Evolutionary conservation across 306 rosid species (phyloP).

Genomic region (Cicer judaicum): DNA sequence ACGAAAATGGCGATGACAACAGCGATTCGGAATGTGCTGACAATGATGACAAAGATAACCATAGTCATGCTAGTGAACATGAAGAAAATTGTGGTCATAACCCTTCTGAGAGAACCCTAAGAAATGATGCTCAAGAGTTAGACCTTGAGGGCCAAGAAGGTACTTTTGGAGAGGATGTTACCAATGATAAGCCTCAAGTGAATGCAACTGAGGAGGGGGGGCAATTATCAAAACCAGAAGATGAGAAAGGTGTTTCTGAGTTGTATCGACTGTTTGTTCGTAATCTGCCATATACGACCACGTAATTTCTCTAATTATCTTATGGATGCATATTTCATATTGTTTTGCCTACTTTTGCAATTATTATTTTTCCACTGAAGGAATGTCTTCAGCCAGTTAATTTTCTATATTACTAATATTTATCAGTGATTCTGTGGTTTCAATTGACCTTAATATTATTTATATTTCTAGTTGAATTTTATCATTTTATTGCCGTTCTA

Average conservation of each 20-base stretch:
- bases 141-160: conserved; percentile 42
- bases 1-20: conserved; percentile 43
- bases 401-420: conserved; percentile 15
- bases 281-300: conserved; percentile 83
- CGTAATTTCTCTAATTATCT: conserved; percentile 49
- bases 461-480: conserved; percentile 14
- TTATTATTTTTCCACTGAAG: conserved; percentile 9
- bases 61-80: conserved; percentile 25
- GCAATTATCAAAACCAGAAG: conserved; percentile 48
- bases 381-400: conserved; percentile 25
- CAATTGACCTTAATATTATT: conserved; percentile 18
- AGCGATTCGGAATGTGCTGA: conserved; percentile 57
- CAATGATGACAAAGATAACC: conserved; percentile 43
- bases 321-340: conserved; percentile 8
- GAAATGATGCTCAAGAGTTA: conserved; percentile 41
- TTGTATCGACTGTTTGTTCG: conserved; percentile 80
- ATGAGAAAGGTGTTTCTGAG: conserved; percentile 60
- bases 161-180: conserved; percentile 35
- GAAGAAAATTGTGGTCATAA: conserved; percentile 35
- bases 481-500: conserved; percentile 31
- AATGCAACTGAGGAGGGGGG: conserved; percentile 43
- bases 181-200: conserved; percentile 41
- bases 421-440: conserved; percentile 17
- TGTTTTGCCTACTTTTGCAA: conserved; percentile 10
- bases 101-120: conserved; percentile 39